Percentiles rank a stretch among this genome's conserved stretches.
Conservation (phyloP, 768 basidiomycete genomes). For the Coprinopsis strossmayeri region DNA sequence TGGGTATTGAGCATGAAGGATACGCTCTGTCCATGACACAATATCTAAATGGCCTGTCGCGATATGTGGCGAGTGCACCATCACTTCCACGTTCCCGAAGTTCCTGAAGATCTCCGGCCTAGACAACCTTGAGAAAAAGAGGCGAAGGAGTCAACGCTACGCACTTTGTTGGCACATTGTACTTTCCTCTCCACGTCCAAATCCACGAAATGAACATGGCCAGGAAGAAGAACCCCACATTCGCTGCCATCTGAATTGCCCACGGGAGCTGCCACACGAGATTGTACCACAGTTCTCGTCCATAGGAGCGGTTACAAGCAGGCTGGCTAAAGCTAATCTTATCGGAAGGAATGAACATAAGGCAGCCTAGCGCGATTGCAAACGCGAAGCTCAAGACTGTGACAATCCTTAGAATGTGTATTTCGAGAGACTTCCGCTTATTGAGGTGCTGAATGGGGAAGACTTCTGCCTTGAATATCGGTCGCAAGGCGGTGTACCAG, state of each 20-base stretch:
- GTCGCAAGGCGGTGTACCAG: slow-evolving; percentile 3
- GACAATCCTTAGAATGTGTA: background rate
- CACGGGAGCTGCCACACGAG: slow-evolving; percentile 5
- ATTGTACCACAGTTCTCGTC: slow-evolving; percentile 3
- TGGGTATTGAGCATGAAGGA: slow-evolving; percentile 2
- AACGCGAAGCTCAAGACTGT: background rate
- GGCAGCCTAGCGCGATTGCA: background rate
- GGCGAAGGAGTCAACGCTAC: background rate
- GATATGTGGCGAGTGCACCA: background rate
- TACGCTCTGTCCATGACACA: slow-evolving; percentile 3
- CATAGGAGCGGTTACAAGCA: background rate
- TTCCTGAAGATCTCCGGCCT: background rate
- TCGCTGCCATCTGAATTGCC: background rate
- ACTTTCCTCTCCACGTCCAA: background rate
- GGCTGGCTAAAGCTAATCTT: slow-evolving; percentile 5
- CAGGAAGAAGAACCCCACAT: background rate
- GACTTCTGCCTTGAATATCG: background rate
- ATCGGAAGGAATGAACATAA: slow-evolving; percentile 1
- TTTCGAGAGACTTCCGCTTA: slow-evolving; percentile 1
- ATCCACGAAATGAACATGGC: background rate
- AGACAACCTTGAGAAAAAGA: background rate
- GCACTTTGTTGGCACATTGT: background rate
- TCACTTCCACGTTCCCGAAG: no score
- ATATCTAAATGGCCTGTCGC: background rate
- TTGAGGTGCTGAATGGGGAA: slow-evolving; percentile 5